Evolutionary conservation across 345 rosid species (phyloP), one percentile per base, ranked within the genome.

Genomic region (Arabidopsis thaliana): DNA sequence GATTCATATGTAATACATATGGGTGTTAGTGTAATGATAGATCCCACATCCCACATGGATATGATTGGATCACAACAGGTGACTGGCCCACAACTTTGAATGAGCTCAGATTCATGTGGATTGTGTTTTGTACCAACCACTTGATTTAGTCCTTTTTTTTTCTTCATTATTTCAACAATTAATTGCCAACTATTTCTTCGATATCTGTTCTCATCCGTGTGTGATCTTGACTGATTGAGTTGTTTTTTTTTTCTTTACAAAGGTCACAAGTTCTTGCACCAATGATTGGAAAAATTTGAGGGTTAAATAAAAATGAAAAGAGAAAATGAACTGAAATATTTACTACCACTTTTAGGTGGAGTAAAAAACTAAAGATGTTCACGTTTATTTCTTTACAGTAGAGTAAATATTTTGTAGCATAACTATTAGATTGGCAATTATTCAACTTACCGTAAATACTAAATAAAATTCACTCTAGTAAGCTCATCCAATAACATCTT

Each of bases 41-140:
- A 72, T 78, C 71, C 67, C 50, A 72, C 71, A 72, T 64, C 56
- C 68, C 72, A 78, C 77, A 78, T 78, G 81, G 73, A 78, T 78
- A 72, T 72, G 78, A 72, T 67, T 72, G 81, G 77, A 72, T 78
- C 78, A 66, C 69, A 78, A 53, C 57, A 69, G 53, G 64, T 57
- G 32, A 56, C 57, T 77, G 67, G 48, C 66, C 80, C 80, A 77
- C 76, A 61, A 13, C 65, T 71, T 72, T 65, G 77, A 78, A 71
- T 42, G 50, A 65, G 25, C 37, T 72, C 68, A 72, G 69, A 78
- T 72, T 72, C 81, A 72, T 66, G 78, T 78, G 65, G 81, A 72
- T 78, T 78, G 77, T 66, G 77, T 78, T 65, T 71, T 77, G 50
- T 42, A 78, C 73, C 81, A 66, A 78, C 77, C 81, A 58, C 38